These are phyloP conservation scores for Alternaria consortialis DNA, from an alignment of 2,329 filamentous ascomycete species.

Conservation along the genomic window DNA sequence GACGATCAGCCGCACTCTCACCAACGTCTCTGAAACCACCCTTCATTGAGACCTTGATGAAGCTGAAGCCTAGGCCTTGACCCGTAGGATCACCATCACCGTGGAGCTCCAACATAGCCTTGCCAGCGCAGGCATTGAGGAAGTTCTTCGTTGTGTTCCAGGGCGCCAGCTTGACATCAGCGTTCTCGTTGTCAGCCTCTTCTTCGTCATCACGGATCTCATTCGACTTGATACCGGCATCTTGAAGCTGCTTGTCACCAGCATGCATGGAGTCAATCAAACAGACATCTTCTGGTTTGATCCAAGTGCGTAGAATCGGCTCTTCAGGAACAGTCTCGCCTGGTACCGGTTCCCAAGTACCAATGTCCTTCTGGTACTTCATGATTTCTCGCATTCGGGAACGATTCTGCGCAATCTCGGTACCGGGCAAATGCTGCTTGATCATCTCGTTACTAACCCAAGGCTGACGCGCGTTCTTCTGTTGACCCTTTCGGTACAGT, in stretches of 20 bases:
- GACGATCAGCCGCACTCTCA: slow-evolving; percentile 86
- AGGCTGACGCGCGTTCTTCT: slow-evolving; percentile 74
- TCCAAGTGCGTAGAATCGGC: slow-evolving; percentile 81
- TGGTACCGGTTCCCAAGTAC: slow-evolving; percentile 78
- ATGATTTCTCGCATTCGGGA: slow-evolving; percentile 98
- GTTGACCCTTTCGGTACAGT: slow-evolving; percentile 79
- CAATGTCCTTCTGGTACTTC: slow-evolving; percentile 84
- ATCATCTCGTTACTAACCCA: slow-evolving; percentile 76
- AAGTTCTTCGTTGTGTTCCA: slow-evolving; percentile 99
- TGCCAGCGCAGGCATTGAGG: slow-evolving; percentile 88
- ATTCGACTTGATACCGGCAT: slow-evolving; percentile 82
- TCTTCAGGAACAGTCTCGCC: slow-evolving; percentile 82
- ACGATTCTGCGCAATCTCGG: slow-evolving; percentile 92
- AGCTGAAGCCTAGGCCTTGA: slow-evolving; percentile 92
- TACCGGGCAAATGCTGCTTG: slow-evolving; percentile 82
- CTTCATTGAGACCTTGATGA: slow-evolving; percentile 99
- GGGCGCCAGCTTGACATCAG: slow-evolving; percentile 89
- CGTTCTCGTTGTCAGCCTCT: slow-evolving; percentile 72
- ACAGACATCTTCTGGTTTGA: slow-evolving; percentile 95
- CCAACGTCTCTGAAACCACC: slow-evolving; percentile 92
- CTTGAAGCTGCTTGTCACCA: slow-evolving; percentile 86
- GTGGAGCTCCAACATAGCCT: slow-evolving; percentile 95
- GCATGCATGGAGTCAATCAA: slow-evolving; percentile 96
- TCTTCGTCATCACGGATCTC: slow-evolving; percentile 71
- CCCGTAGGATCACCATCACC: slow-evolving; percentile 95